phyloP scores from a whole-genome alignment of 2,329 filamentous ascomycete species.

The Pyrenophora teres region DNA sequence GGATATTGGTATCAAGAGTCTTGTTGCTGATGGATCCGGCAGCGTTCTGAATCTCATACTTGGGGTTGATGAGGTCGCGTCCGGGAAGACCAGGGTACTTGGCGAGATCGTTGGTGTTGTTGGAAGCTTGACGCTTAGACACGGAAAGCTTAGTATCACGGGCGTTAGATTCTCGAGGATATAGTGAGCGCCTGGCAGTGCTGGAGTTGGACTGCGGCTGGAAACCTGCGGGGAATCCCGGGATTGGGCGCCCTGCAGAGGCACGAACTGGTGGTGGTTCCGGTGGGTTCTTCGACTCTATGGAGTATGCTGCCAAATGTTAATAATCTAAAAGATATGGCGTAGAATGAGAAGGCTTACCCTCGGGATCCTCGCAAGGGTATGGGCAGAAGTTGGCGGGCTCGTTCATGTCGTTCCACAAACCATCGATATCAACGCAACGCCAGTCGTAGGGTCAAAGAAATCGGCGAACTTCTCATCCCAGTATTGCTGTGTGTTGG shows the following conservation, averaged over 20 bases:
- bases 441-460: conserved; percentile 66
- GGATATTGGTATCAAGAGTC: conserved; percentile 67
- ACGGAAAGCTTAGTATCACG: conserved; percentile 3
- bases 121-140: conserved; percentile 20
- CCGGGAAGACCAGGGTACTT: conserved; percentile 60
- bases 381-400: conserved; percentile 43
- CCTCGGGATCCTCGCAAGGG: conserved; percentile 55
- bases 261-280: conserved; percentile 65
- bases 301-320: conserved; percentile 38
- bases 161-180: conserved; percentile 9
- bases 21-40: conserved; percentile 49
- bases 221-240: conserved; percentile 70
- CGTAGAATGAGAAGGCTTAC: conserved; percentile 3
- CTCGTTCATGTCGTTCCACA: conserved; percentile 60
- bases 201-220: conserved; percentile 56
- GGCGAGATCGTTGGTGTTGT: conserved; percentile 43
- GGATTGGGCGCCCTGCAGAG: conserved; percentile 63
- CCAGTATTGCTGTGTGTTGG: conserved; percentile 69
- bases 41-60: conserved; percentile 67
- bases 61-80: conserved; percentile 68
- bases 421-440: conserved; percentile 74
- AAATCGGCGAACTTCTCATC: conserved; percentile 69
- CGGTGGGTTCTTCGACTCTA: conserved; percentile 60
- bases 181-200: conserved; percentile 16
- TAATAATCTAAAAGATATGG: neutral